Evolutionary conservation across 1,139 yeast genomes (phyloP).

Genomic region (Candida tetrigidarum): DNA sequence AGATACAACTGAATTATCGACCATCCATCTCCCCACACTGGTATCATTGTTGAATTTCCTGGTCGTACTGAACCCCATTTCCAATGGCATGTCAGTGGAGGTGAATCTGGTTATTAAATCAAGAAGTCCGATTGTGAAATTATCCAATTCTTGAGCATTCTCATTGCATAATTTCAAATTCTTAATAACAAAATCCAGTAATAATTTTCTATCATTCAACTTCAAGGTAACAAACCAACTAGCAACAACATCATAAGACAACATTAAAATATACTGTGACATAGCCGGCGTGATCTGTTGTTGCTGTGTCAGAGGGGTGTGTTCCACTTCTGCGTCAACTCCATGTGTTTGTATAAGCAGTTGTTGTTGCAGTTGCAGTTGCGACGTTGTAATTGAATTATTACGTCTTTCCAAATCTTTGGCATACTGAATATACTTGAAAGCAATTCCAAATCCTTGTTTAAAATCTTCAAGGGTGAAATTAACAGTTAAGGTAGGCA

Average conservation of each 20-base stretch:
- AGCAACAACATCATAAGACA: slow-evolving; percentile 72
- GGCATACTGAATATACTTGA: slow-evolving; percentile 76
- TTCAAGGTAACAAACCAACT: slow-evolving; percentile 75
- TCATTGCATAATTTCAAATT: slow-evolving; percentile 52
- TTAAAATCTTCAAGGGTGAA: slow-evolving; percentile 79
- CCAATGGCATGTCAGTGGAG: slow-evolving; percentile 64
- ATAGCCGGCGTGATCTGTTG: slow-evolving; percentile 50
- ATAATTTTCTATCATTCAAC: slow-evolving; percentile 57
- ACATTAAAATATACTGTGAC: slow-evolving; percentile 61
- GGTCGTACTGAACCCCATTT: slow-evolving; percentile 34
- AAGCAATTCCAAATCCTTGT: slow-evolving; percentile 82
- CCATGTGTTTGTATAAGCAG: slow-evolving; percentile 37
- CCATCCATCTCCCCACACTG: slow-evolving; percentile 57
- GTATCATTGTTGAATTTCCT: slow-evolving; percentile 19
- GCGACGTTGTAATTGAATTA: slow-evolving; percentile 4
- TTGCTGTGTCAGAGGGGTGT: slow-evolving; percentile 53
- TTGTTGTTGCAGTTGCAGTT: slow-evolving; percentile 5
- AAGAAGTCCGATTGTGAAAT: slow-evolving; percentile 63
- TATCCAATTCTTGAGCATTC: slow-evolving; percentile 37
- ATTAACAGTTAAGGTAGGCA: slow-evolving; percentile 70
- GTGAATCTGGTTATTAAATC: slow-evolving; percentile 75
- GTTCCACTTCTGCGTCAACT: slow-evolving; percentile 44
- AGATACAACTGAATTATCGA: slow-evolving; percentile 61
- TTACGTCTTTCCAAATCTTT: slow-evolving; percentile 47
- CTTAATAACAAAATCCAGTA: slow-evolving; percentile 66